Base-by-base conservation (phyloP, 768 basidiomycete species). In the Pulveroboletus sp. region DNA sequence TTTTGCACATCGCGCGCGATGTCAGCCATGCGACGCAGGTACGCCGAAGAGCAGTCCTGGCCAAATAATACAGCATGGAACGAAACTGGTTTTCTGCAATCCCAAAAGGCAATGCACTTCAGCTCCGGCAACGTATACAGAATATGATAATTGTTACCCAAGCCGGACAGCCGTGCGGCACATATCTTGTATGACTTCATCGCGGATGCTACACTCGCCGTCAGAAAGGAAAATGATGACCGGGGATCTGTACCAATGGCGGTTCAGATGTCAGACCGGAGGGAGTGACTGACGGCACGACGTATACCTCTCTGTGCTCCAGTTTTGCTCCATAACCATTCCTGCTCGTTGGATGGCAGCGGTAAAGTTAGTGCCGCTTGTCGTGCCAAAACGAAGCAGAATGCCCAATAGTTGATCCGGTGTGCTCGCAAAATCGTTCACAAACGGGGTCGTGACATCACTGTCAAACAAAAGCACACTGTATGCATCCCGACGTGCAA, bases 21-120 rank as follows among this genome's bases (percentile, higher is more conserved):
- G 5, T 73, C 61, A 1, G 73, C 71, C 82, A 83, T 83, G 16
- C 73, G 67, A 22, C 70, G 69, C 20, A 84, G 63, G 37, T 56
- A 52, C 5, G 8, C 36, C 36, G 53, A 57, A 8, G 36, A 57
- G 27, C 10, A 31, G 12, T 65, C 56, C 1, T 65, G 64, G 5
- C 79, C 82, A 35, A 84, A 83, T 0, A 77, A 73, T n/a, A 84
- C 76, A 0, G 81, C 60, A 38, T 83, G 82, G 57, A 83, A 78
- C 0, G 81, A 80, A 1, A 81, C 64, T 1, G 80, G 64, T 65
- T 78, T 78, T 12, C 82, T 83, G 36, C 14, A 3, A 27, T 37
- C 1, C 3, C 19, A 19, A 37, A 22, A 4, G 20, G 36, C 16
- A 43, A 20, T 4, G 3, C 16, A 2, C 13, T 20, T 55, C 31